These are phyloP conservation scores for Nepenthes alata DNA, from an alignment of 179 eudicot species.

Conservation along the genomic window DNA sequence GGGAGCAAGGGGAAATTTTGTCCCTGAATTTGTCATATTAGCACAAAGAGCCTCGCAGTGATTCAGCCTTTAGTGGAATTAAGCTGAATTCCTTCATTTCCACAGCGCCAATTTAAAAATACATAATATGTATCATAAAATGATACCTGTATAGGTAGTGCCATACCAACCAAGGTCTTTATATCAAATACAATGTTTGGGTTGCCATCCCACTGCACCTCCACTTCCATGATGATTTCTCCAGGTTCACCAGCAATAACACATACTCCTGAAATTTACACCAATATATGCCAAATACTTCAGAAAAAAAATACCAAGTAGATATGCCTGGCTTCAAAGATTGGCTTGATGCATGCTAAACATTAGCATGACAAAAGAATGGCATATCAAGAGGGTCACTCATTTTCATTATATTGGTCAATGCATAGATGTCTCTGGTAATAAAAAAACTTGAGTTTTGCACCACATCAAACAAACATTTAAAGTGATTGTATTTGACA, in stretches of 20 bases:
- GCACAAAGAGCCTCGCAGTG: background rate
- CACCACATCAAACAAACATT: too few relatives aligned
- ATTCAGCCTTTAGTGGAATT: background rate
- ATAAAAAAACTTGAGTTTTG: too few relatives aligned
- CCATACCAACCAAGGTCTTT: slow-evolving; percentile 60
- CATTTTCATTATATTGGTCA: too few relatives aligned
- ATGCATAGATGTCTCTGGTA: too few relatives aligned
- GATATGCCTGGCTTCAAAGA: too few relatives aligned
- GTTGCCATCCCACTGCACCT: slow-evolving; percentile 91
- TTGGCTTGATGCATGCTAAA: too few relatives aligned
- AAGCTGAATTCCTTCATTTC: background rate
- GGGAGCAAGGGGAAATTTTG: too few relatives aligned
- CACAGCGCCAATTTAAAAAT: background rate
- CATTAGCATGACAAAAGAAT: too few relatives aligned
- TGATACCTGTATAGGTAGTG: slow-evolving; percentile 65
- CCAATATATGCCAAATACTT: slow-evolving; percentile 1
- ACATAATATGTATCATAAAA: background rate
- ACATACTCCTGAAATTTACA: slow-evolving; percentile 41
- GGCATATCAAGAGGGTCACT: too few relatives aligned
- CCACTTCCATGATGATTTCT: slow-evolving; percentile 70
- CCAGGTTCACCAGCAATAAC: slow-evolving; percentile 45
- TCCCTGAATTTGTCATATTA: too few relatives aligned
- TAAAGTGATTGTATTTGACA: too few relatives aligned
- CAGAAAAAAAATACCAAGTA: background rate
- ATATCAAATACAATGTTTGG: slow-evolving; percentile 64